Percentiles rank a stretch among this genome's conserved stretches.
These are phyloP conservation scores for Thielaviopsis cerberus DNA, from an alignment of 2,329 filamentous ascomycete species.

Conservation along the genomic window DNA sequence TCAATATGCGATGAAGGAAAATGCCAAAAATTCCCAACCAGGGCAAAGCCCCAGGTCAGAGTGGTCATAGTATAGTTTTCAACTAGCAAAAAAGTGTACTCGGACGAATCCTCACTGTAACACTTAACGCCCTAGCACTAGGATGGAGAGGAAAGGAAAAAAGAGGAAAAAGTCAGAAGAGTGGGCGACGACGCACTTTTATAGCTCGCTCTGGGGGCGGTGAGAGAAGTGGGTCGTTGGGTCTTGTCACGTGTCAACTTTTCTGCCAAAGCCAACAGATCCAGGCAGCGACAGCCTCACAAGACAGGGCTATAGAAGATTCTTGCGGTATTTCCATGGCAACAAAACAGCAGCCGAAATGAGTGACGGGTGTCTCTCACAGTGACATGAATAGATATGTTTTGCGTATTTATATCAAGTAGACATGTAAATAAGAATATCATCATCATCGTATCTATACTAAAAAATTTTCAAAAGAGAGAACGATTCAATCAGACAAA, in stretches of 20 bases:
- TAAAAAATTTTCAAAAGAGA: not conserved
- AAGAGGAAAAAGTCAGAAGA: conserved; percentile 18
- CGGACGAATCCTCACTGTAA: conserved; percentile 64
- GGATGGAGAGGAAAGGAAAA: conserved; percentile 32
- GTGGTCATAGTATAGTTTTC: conserved; percentile 64
- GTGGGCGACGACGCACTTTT: conserved; percentile 16
- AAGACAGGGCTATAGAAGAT: not conserved
- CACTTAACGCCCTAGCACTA: conserved; percentile 58
- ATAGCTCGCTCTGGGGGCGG: conserved; percentile 16
- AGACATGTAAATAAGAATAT: not conserved
- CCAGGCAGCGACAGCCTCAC: not conserved
- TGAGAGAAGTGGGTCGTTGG: not conserved
- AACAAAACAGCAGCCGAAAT: too few relatives aligned
- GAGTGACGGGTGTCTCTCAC: too few relatives aligned
- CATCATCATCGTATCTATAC: too few relatives aligned
- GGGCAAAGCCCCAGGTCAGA: conserved; percentile 43
- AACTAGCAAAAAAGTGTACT: conserved; percentile 66
- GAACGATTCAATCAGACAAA: conserved; percentile 7
- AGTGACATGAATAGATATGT: too few relatives aligned
- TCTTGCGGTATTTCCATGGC: too few relatives aligned
- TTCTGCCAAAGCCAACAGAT: not conserved
- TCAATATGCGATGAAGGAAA: conserved; percentile 14
- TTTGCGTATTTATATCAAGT: too few relatives aligned
- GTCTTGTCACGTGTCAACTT: not conserved
- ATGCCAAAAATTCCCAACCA: conserved; percentile 56